Percentiles rank a stretch among this genome's conserved stretches.
These are phyloP conservation scores for Usnea hakonensis DNA, from an alignment of 495 filamentous ascomycete genomes.

Conservation along the genomic window DNA sequence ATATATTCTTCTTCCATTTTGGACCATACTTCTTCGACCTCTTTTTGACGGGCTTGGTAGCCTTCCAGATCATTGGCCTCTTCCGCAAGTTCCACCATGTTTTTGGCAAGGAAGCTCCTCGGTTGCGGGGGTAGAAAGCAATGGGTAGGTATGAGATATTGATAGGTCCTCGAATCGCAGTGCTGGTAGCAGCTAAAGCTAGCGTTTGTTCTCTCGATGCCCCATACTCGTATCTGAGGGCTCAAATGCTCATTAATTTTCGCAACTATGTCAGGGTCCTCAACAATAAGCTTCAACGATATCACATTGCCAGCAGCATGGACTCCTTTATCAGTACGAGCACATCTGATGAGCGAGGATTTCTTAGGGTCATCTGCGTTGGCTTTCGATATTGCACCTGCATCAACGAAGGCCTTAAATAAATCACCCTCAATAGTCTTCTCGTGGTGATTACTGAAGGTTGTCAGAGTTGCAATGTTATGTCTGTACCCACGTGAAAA, in stretches of 20 bases:
- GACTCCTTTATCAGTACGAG: constrained; percentile 94
- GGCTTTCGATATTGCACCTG: constrained; percentile 89
- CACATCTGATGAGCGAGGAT: constrained; percentile 86
- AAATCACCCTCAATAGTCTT: constrained; percentile 97
- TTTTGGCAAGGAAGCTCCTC: constrained; percentile 70
- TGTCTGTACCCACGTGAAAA: no score
- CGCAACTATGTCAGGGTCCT: constrained; percentile 75
- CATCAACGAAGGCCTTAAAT: constrained; percentile 79
- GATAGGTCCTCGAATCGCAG: constrained; percentile 90
- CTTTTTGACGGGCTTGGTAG: constrained; percentile 60
- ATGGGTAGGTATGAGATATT: constrained; percentile 89
- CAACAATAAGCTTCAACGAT: constrained; percentile 89
- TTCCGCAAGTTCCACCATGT: constrained; percentile 63
- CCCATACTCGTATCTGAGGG: constrained; percentile 89
- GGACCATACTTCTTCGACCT: constrained; percentile 73
- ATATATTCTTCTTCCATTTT: constrained; percentile 67
- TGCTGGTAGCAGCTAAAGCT: constrained; percentile 86
- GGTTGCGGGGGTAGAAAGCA: constrained; percentile 89
- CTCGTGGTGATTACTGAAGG: constrained; percentile 46
- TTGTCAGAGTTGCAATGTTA: neutral
- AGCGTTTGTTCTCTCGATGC: constrained; percentile 72
- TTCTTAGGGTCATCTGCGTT: constrained; percentile 97
- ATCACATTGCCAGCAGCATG: constrained; percentile 96
- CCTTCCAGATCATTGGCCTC: constrained; percentile 60
- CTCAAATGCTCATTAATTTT: constrained; percentile 84